Conservation (phyloP, 257 asterid species). For the Lycium barbarum region DNA sequence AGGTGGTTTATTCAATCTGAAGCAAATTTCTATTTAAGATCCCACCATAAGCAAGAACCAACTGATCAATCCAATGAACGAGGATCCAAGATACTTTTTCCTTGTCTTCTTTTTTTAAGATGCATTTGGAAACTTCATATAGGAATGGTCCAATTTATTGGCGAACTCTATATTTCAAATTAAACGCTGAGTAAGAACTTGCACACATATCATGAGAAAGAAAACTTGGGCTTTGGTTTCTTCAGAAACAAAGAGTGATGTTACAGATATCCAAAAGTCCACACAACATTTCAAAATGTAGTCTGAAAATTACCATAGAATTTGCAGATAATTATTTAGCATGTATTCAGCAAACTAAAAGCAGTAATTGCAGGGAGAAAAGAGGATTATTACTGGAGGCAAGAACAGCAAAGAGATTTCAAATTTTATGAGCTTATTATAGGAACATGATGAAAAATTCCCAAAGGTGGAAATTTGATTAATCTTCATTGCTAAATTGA, state of each 20-base stretch:
- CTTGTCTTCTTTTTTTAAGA: background rate
- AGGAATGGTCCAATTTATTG: background rate
- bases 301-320: background rate
- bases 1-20: too few species aligned
- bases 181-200: background rate
- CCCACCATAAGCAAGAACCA: background rate
- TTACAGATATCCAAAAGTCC: background rate
- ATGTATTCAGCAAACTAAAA: background rate
- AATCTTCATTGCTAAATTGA: background rate
- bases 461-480: constrained; percentile 45
- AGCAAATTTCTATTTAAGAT: too few species aligned
- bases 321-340: background rate
- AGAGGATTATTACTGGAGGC: background rate
- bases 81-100: background rate
- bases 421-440: background rate
- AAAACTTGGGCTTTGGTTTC: background rate
- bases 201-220: too few species aligned
- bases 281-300: background rate
- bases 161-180: background rate
- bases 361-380: too few species aligned
- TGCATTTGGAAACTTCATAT: background rate
- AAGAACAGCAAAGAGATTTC: background rate
- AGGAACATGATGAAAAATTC: constrained; percentile 45
- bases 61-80: background rate
- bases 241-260: background rate